These are phyloP conservation scores for Athelia sp. DNA, from an alignment of 1,284 basidiomycete genomes.

Conservation along the genomic window DNA sequence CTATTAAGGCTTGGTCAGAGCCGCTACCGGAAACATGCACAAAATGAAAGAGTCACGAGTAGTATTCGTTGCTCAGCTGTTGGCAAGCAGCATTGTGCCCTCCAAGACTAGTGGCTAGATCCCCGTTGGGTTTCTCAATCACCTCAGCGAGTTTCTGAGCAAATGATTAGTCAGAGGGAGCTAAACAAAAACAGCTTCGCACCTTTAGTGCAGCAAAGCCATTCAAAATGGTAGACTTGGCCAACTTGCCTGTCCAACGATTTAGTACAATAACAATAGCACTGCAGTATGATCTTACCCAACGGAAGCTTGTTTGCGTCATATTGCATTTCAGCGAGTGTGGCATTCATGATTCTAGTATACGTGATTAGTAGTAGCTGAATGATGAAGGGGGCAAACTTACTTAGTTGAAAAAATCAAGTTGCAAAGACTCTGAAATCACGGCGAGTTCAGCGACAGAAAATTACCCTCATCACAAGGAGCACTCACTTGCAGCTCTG, in stretches of 20 bases:
- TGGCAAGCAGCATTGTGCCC: conserved; percentile 36
- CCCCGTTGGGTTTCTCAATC: conserved; percentile 41
- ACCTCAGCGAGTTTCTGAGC: conserved; percentile 49
- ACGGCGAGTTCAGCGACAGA: conserved; percentile 1
- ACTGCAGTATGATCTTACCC: conserved; percentile 25
- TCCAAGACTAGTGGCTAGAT: conserved; percentile 31
- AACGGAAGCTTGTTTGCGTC: conserved; percentile 67
- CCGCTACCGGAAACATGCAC: conserved; percentile 4
- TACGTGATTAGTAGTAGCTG: neutral
- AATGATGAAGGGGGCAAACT: conserved; percentile 8
- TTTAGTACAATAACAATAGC: conserved; percentile 2
- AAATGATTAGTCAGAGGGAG: neutral
- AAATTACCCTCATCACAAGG: neutral
- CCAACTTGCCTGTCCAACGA: conserved; percentile 40
- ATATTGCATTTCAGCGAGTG: conserved; percentile 65
- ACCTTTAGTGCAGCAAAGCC: conserved; percentile 59
- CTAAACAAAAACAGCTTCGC: neutral
- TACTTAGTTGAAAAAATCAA: conserved; percentile 55
- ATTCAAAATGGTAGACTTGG: conserved; percentile 50
- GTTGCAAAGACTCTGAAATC: conserved; percentile 38
- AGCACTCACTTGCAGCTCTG: conserved; percentile 41
- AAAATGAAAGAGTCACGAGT: conserved; percentile 39
- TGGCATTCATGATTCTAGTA: conserved; percentile 47
- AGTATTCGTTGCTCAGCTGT: conserved; percentile 48
- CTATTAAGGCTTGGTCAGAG: conserved; percentile 21